phyloP scores from a whole-genome alignment of 140 eudicot species.

The Flaveria floridana region DNA sequence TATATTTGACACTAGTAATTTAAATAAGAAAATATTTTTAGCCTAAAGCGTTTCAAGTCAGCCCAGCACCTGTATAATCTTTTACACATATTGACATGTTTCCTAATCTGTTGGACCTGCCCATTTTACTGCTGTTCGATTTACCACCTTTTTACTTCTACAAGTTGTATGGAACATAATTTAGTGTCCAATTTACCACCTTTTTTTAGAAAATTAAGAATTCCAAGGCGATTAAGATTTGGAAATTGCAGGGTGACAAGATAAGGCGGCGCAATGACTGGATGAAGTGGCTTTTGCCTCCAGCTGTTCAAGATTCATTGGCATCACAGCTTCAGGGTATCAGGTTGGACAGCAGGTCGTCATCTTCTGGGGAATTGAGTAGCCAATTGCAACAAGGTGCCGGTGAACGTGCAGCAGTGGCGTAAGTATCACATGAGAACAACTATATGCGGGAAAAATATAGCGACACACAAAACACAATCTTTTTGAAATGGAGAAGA shows the following conservation, averaged over 20 bases:
- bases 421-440: constrained; percentile 20
- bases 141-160: not conserved
- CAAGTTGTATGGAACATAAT: not conserved
- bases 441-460: not conserved
- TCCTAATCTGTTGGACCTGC: not conserved
- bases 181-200: not conserved
- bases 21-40: not conserved
- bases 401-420: constrained; percentile 35
- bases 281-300: constrained; percentile 71
- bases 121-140: not conserved
- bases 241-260: constrained; percentile 60
- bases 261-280: constrained; percentile 71
- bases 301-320: constrained; percentile 41
- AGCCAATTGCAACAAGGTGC: constrained; percentile 34
- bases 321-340: constrained; percentile 43
- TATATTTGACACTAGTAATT: not conserved
- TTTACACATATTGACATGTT: not conserved
- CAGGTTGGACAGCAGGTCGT: constrained; percentile 42
- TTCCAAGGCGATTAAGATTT: not conserved
- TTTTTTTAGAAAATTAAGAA: not conserved
- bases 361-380: constrained; percentile 42
- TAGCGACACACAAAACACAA: constrained; percentile 9
- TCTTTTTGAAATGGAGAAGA: constrained; percentile 28
- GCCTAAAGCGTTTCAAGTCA: not conserved
- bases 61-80: not conserved